Percentiles rank a stretch among this genome's conserved stretches.
Conservation (phyloP, 75 land plant species). For the Cryptomeria japonica region DNA sequence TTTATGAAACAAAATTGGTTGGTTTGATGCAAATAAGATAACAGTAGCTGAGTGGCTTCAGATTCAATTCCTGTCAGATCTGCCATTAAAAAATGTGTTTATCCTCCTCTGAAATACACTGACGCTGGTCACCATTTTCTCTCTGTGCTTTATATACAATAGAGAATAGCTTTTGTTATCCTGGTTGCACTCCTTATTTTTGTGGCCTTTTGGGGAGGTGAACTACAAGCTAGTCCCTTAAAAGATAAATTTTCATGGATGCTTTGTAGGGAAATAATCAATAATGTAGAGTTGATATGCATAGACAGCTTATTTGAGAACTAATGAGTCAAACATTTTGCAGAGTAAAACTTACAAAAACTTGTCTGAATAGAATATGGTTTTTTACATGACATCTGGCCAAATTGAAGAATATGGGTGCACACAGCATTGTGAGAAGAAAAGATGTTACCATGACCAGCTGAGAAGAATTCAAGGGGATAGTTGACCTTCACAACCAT, state of each 20-base stretch:
- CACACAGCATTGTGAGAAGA: background rate
- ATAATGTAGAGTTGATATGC: background rate
- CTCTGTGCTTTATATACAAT: slow-evolving; percentile 21
- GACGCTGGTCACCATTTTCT: slow-evolving; percentile 16
- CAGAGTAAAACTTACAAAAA: background rate
- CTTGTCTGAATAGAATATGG: background rate
- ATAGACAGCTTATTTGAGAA: background rate
- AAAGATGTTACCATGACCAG: background rate
- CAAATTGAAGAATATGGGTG: background rate
- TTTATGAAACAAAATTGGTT: slow-evolving; percentile 28
- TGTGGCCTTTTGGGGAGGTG: slow-evolving; percentile 27
- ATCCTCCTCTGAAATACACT: slow-evolving; percentile 20
- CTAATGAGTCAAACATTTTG: background rate
- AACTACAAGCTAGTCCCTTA: slow-evolving; percentile 17
- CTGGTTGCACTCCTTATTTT: slow-evolving; percentile 24
- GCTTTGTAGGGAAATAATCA: background rate
- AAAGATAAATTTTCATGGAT: background rate
- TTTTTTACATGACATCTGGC: too few relatives aligned
- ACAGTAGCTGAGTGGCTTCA: slow-evolving; percentile 21
- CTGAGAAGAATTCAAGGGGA: background rate
- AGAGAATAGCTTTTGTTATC: slow-evolving; percentile 23
- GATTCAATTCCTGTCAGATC: slow-evolving; percentile 31
- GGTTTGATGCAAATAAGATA: slow-evolving; percentile 41
- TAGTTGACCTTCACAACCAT: too few relatives aligned
- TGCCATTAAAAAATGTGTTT: slow-evolving; percentile 19